Conservation (phyloP, 768 basidiomycete species). For the Macrolepiota albuminosa region DNA sequence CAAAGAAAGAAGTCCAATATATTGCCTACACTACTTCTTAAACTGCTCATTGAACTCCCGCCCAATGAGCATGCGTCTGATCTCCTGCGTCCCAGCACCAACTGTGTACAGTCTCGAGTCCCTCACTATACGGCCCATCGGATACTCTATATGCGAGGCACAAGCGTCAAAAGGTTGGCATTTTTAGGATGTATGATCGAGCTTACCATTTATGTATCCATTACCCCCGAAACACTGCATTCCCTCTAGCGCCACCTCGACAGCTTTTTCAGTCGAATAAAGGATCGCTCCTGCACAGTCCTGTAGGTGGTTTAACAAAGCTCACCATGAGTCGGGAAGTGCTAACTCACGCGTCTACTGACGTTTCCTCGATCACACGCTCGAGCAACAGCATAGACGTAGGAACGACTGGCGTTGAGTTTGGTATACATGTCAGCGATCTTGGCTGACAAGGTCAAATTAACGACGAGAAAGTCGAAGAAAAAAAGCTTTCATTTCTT, state of each 20-base stretch:
- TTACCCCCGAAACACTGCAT: conserved; percentile 96
- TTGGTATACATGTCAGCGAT: conserved; percentile 95
- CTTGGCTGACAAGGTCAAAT: conserved; percentile 45
- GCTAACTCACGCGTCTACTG: conserved; percentile 63
- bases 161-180: background rate
- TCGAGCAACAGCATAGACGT: conserved; percentile 89
- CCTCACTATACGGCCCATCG: conserved; percentile 80
- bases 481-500: conserved; percentile 14
- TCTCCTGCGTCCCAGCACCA: conserved; percentile 97
- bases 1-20: background rate
- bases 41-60: conserved; percentile 83
- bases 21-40: conserved; percentile 18
- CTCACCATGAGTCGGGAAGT: background rate
- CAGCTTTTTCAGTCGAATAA: conserved; percentile 88
- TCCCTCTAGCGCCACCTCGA: conserved; percentile 86
- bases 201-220: conserved; percentile 86
- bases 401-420: conserved; percentile 80
- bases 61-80: conserved; percentile 90
- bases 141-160: conserved; percentile 59
- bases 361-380: conserved; percentile 80
- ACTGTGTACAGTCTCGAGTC: conserved; percentile 90
- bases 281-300: conserved; percentile 95
- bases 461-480: conserved; percentile 8
- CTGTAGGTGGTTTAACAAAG: conserved; percentile 30
- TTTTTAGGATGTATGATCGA: conserved; percentile 6